These are phyloP conservation scores for Heliocybe sulcata DNA, from an alignment of 1,284 basidiomycete genomes.

Conservation along the genomic window DNA sequence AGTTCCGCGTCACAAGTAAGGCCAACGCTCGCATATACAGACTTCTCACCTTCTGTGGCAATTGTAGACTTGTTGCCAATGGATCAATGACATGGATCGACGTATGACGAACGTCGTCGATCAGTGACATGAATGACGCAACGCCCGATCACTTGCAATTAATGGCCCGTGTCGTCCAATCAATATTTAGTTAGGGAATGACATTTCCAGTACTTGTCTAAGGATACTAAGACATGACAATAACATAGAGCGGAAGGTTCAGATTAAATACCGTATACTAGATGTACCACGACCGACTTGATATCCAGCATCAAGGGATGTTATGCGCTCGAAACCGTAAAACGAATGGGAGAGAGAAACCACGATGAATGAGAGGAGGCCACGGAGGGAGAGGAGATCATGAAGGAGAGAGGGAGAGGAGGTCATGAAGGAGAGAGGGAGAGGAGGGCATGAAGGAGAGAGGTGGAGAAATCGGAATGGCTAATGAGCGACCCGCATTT, in stretches of 20 bases:
- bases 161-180: not conserved
- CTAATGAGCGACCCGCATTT: not conserved
- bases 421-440: too few species aligned
- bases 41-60: too few species aligned
- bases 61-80: too few species aligned
- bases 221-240: too few species aligned
- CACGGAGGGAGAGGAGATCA: not conserved
- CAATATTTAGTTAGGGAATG: not conserved
- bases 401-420: not conserved
- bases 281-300: not conserved
- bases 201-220: too few species aligned
- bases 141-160: not conserved
- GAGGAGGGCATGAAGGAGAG: not conserved
- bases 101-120: not conserved
- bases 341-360: too few species aligned
- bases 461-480: too few species aligned
- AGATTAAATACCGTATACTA: not conserved
- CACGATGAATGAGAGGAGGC: not conserved
- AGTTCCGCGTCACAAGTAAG: too few species aligned
- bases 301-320: not conserved
- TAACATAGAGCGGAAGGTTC: not conserved
- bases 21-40: too few species aligned
- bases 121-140: not conserved
- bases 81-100: too few species aligned
- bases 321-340: too few species aligned